Evolutionary conservation across 169 alveolate genomes (phyloP).

Genomic region (Cyclospora cayetanensis): DNA sequence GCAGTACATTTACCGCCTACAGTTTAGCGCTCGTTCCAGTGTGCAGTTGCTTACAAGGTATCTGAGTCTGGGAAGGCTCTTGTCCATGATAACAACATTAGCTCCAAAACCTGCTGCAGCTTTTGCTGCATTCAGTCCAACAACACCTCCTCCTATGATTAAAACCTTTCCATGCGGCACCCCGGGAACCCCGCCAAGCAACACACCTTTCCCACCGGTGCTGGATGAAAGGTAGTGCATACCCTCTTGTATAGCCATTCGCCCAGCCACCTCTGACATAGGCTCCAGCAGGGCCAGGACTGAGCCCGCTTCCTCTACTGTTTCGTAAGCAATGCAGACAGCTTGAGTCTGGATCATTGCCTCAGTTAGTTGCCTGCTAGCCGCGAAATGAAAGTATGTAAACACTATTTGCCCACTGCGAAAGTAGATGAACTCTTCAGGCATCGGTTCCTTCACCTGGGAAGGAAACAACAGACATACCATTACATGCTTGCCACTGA

Average conservation of each 20-base stretch:
- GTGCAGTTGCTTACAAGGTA: not conserved
- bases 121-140: slow-evolving; percentile 63
- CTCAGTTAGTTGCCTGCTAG: slow-evolving; percentile 30
- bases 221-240: slow-evolving; percentile 1
- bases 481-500: no score
- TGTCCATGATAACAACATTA: slow-evolving; percentile 46
- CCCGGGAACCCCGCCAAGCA: slow-evolving; percentile 73
- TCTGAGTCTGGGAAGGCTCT: slow-evolving; percentile 9
- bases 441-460: slow-evolving; percentile 73
- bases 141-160: slow-evolving; percentile 70
- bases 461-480: no score
- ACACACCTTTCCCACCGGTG: slow-evolving; percentile 56
- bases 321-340: slow-evolving; percentile 64
- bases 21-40: not conserved
- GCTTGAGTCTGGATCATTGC: slow-evolving; percentile 59
- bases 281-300: slow-evolving; percentile 66
- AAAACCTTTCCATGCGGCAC: slow-evolving; percentile 58
- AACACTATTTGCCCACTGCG: slow-evolving; percentile 60
- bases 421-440: slow-evolving; percentile 18
- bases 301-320: slow-evolving; percentile 31
- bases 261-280: slow-evolving; percentile 73
- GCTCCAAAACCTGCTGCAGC: slow-evolving; percentile 69
- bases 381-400: slow-evolving; percentile 65
- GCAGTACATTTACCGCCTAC: no score
- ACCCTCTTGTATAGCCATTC: slow-evolving; percentile 54